phyloP scores from a whole-genome alignment of 2,329 filamentous ascomycete genomes.

The Nothophoma quercina region DNA sequence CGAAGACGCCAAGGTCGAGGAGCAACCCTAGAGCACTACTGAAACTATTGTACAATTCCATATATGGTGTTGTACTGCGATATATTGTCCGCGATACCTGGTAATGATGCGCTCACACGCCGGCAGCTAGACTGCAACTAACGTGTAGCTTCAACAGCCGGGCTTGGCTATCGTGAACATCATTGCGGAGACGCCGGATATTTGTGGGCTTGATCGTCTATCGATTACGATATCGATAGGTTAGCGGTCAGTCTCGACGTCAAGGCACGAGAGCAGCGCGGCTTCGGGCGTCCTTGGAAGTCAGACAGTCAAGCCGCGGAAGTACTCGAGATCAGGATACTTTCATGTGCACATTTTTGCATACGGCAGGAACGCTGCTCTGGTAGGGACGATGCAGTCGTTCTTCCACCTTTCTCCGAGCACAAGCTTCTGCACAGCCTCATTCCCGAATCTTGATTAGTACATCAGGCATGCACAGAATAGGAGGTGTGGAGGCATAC shows the following conservation, averaged over 20 bases:
- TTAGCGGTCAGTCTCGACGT: neutral
- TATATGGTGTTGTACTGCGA: too few species aligned
- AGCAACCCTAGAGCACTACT: too few species aligned
- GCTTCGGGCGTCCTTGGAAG: neutral
- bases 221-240: conserved; percentile 16
- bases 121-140: conserved; percentile 14
- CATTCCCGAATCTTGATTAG: conserved; percentile 11
- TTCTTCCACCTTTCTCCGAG: conserved; percentile 8
- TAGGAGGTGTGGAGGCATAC: conserved; percentile 17
- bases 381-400: neutral
- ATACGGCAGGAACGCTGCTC: neutral
- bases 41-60: too few species aligned
- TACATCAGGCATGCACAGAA: neutral
- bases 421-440: conserved; percentile 20
- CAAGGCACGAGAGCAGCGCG: neutral
- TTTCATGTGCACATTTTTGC: neutral
- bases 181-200: conserved; percentile 16
- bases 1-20: too few species aligned
- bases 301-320: neutral
- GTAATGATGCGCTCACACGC: neutral
- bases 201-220: conserved; percentile 15
- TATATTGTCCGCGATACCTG: too few species aligned
- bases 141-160: neutral
- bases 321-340: neutral
- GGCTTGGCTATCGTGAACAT: conserved; percentile 12